These are phyloP conservation scores for Claviceps digitariae DNA, from an alignment of 2,329 filamentous ascomycete genomes.

Conservation along the genomic window DNA sequence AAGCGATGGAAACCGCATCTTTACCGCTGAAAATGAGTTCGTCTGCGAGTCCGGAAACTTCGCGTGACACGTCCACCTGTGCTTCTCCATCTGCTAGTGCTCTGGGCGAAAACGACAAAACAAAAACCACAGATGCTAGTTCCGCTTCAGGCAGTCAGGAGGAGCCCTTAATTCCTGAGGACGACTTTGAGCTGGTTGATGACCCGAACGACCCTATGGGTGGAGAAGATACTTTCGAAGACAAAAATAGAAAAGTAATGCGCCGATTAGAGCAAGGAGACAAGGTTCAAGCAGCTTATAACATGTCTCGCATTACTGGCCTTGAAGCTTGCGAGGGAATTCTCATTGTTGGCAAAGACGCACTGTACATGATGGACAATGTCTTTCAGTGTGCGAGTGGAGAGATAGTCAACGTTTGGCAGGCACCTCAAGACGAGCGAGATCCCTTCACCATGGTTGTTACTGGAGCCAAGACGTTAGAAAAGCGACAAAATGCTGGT, in stretches of 20 bases:
- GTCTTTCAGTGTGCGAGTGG: constrained; percentile 92
- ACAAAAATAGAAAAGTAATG: constrained; percentile 98
- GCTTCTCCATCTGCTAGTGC: constrained; percentile 10
- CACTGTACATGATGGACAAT: constrained; percentile 88
- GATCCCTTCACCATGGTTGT: constrained; percentile 95
- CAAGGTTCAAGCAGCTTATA: constrained; percentile 85
- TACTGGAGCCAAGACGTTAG: constrained; percentile 47
- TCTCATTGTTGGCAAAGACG: constrained; percentile 82
- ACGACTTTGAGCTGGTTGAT: constrained; percentile 92
- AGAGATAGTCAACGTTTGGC: constrained; percentile 93
- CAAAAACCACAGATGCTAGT: constrained; percentile 11
- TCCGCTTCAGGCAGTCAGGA: constrained; percentile 11
- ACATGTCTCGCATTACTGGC: constrained; percentile 86
- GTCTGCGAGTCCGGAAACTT: constrained; percentile 10
- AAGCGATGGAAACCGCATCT: constrained; percentile 32
- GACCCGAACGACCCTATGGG: constrained; percentile 79
- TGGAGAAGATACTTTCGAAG: constrained; percentile 66
- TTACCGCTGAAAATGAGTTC: constrained; percentile 22
- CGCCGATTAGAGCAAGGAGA: constrained; percentile 81
- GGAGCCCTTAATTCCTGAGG: constrained; percentile 42
- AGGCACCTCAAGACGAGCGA: constrained; percentile 81
- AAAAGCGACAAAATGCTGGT: constrained; percentile 45
- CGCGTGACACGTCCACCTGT: constrained; percentile 8
- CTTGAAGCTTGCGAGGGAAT: constrained; percentile 90
- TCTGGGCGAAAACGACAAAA: constrained; percentile 10